Conservation (phyloP, 2,329 filamentous ascomycete genomes). For the Corinectria fuckeliana region DNA sequence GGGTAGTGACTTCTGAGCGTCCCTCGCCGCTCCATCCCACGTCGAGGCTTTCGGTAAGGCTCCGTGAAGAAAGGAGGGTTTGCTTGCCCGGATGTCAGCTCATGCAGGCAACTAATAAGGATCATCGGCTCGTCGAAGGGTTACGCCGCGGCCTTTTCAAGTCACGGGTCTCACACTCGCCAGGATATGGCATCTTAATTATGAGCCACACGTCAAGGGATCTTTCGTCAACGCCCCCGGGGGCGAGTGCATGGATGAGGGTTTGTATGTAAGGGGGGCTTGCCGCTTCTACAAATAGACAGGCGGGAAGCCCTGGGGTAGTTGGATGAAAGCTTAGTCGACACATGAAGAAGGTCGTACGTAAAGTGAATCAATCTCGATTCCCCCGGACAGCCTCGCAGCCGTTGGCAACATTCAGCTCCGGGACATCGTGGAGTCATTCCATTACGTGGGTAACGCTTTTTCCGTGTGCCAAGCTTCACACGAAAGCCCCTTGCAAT, state of each 20-base stretch:
- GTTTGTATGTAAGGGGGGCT: neutral
- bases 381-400: neutral
- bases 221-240: neutral
- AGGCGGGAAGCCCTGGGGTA: neutral
- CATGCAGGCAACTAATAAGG: slow-evolving; percentile 22
- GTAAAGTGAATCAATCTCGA: neutral
- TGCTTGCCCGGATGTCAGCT: slow-evolving; percentile 17
- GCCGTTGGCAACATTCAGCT: neutral
- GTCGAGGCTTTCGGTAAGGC: slow-evolving; percentile 13
- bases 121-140: slow-evolving; percentile 3
- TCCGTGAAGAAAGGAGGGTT: neutral
- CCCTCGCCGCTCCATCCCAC: slow-evolving; percentile 2
- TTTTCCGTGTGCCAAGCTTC: slow-evolving; percentile 5
- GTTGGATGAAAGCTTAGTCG: neutral
- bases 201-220: slow-evolving; percentile 6
- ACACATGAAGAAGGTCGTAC: neutral
- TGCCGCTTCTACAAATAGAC: neutral
- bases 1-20: slow-evolving; percentile 4
- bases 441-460: slow-evolving; percentile 13
- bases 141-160: slow-evolving; percentile 13
- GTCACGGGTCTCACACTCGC: slow-evolving; percentile 10
- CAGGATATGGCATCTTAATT: neutral
- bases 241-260: neutral
- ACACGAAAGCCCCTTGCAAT: slow-evolving; percentile 6
- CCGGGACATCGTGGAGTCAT: slow-evolving; percentile 1